phyloP scores from a whole-genome alignment of 106 monocot species.

The Acanthochlamys bracteata region DNA sequence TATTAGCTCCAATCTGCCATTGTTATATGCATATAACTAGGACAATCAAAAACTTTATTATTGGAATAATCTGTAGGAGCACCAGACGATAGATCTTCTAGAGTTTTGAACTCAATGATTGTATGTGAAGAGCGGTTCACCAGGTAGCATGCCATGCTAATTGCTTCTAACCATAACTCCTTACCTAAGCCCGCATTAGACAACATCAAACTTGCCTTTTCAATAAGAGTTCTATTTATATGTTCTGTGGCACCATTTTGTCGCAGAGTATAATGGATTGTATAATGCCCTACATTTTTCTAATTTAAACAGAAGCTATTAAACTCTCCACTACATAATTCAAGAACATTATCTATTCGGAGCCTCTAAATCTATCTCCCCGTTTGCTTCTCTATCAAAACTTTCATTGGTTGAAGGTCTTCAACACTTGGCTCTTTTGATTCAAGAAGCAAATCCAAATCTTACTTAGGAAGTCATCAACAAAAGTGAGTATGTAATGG shows the following conservation, averaged over 20 bases:
- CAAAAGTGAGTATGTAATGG: conserved; percentile 1
- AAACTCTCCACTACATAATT: conserved; percentile 18
- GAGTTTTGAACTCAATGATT: conserved; percentile 10
- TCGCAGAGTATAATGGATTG: conserved; percentile 6
- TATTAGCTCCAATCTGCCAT: neutral
- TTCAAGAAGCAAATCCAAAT: conserved; percentile 8
- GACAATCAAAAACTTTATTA: conserved; percentile 23
- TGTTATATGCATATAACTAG: neutral
- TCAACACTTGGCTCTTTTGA: conserved; percentile 16
- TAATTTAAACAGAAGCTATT: conserved; percentile 6
- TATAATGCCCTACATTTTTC: conserved; percentile 7
- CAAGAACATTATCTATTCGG: conserved; percentile 17
- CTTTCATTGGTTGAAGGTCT: conserved; percentile 12
- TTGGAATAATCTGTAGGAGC: conserved; percentile 20
- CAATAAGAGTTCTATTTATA: conserved; percentile 19
- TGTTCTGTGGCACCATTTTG: conserved; percentile 17
- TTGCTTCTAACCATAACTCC: conserved; percentile 9
- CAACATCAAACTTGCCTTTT: conserved; percentile 9
- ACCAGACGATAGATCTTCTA: conserved; percentile 16
- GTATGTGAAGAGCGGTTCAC: conserved; percentile 11
- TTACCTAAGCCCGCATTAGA: conserved; percentile 9
- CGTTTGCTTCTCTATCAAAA: conserved; percentile 16
- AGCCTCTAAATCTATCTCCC: conserved; percentile 9
- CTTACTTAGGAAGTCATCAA: conserved; percentile 7
- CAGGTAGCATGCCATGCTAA: conserved; percentile 16